phyloP scores from a whole-genome alignment of 176 grass and related monocot genomes.

The Puccinellia tenuiflora region DNA sequence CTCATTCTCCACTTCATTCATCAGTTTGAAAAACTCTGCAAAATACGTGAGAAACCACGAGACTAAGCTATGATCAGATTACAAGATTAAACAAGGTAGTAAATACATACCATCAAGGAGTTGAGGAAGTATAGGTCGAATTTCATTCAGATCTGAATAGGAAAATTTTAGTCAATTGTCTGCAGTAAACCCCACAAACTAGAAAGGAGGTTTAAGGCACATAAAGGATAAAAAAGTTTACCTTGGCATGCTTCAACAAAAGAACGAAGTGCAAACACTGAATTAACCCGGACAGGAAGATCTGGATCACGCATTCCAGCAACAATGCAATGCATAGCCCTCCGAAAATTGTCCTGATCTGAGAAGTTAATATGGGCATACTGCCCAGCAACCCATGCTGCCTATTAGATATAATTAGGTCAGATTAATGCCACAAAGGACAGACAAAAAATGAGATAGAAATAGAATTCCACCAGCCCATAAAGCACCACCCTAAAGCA shows the following conservation, averaged over 20 bases:
- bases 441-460: background rate
- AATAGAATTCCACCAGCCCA: background rate
- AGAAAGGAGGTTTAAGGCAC: background rate
- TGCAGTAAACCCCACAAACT: background rate
- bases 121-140: conserved; percentile 82
- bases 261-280: conserved; percentile 94
- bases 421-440: conserved; percentile 21
- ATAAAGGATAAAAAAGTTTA: background rate
- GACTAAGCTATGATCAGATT: conserved; percentile 2
- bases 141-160: conserved; percentile 81
- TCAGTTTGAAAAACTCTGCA: conserved; percentile 93
- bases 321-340: conserved; percentile 73
- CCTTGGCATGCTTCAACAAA: conserved; percentile 95
- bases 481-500: conserved; percentile 1
- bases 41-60: conserved; percentile 26
- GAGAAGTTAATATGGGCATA: conserved; percentile 89
- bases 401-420: conserved; percentile 37
- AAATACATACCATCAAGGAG: conserved; percentile 76
- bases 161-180: background rate
- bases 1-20: conserved; percentile 95
- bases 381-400: conserved; percentile 93
- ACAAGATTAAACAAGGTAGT: background rate
- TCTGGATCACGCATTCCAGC: conserved; percentile 76
- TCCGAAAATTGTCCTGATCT: conserved; percentile 66
- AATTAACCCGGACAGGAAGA: conserved; percentile 90